phyloP scores from a whole-genome alignment of 2,329 filamentous ascomycete genomes.

The Myrmaecium sp. region DNA sequence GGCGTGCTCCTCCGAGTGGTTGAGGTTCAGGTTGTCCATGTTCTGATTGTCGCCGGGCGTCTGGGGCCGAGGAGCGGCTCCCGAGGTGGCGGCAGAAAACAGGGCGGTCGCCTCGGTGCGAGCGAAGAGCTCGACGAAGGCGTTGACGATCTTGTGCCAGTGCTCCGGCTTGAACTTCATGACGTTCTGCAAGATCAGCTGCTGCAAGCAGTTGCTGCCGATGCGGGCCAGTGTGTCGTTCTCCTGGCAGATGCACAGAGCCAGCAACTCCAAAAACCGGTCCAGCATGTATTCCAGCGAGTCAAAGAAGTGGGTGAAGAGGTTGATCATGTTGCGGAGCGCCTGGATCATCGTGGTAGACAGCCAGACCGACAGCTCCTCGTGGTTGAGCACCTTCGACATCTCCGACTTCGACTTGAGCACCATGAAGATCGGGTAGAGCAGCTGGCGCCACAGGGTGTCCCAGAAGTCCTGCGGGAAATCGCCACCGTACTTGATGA shows the following conservation, averaged over 20 bases:
- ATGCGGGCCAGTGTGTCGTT: constrained; percentile 97
- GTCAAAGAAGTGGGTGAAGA: constrained; percentile 98
- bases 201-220: constrained; percentile 93
- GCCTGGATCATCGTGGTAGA: constrained; percentile 99
- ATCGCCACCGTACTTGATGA: constrained; percentile 76
- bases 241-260: constrained; percentile 94
- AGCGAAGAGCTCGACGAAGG: constrained; percentile 91
- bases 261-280: constrained; percentile 85
- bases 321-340: constrained; percentile 90
- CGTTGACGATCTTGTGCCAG: constrained; percentile 87
- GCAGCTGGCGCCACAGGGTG: constrained; percentile 86
- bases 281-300: constrained; percentile 95
- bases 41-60: constrained; percentile 21
- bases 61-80: constrained; percentile 22
- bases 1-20: constrained; percentile 12
- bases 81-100: constrained; percentile 61
- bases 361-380: constrained; percentile 95
- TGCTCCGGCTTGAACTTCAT: constrained; percentile 74
- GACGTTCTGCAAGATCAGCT: constrained; percentile 91
- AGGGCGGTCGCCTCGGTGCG: constrained; percentile 88
- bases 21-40: constrained; percentile 17
- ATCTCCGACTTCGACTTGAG: constrained; percentile 92
- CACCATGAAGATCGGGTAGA: constrained; percentile 98
- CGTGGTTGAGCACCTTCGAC: constrained; percentile 85
- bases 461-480: constrained; percentile 97